These are phyloP conservation scores for Carnegiea gigantea DNA, from an alignment of 179 eudicot species.

Conservation along the genomic window DNA sequence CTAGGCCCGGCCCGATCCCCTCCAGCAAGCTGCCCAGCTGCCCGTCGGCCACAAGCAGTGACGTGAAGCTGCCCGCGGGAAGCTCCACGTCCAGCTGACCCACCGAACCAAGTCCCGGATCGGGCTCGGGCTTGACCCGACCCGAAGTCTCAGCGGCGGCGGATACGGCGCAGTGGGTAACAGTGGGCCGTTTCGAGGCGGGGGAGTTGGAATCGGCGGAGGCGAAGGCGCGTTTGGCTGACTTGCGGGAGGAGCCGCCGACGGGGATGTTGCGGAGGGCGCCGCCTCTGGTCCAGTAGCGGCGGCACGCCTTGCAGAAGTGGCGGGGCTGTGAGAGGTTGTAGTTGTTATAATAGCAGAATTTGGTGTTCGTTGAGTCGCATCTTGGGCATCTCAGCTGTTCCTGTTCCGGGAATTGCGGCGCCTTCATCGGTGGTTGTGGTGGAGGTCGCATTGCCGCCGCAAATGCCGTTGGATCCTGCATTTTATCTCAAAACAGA, in stretches of 20 bases:
- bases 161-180: background rate
- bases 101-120: background rate
- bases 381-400: constrained; percentile 67
- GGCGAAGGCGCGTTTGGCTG: constrained; percentile 34
- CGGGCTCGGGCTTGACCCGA: constrained; percentile 23
- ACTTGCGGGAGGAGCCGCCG: constrained; percentile 56
- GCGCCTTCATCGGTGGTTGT: constrained; percentile 31
- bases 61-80: constrained; percentile 32
- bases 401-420: constrained; percentile 58
- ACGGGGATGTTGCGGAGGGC: constrained; percentile 61
- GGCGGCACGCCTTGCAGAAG: constrained; percentile 52
- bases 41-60: constrained; percentile 33
- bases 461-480: constrained; percentile 44
- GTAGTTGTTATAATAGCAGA: constrained; percentile 79
- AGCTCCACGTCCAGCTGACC: background rate
- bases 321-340: constrained; percentile 72
- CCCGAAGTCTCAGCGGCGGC: background rate
- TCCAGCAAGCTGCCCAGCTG: constrained; percentile 19
- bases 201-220: constrained; percentile 13
- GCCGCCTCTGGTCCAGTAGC: constrained; percentile 80
- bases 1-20: constrained; percentile 13
- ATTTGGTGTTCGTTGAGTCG: constrained; percentile 59
- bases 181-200: background rate
- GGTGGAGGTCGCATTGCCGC: background rate
- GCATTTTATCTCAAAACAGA: constrained; percentile 38